Conservation (phyloP, 257 asterid genomes). For the Cinchona pubescens region DNA sequence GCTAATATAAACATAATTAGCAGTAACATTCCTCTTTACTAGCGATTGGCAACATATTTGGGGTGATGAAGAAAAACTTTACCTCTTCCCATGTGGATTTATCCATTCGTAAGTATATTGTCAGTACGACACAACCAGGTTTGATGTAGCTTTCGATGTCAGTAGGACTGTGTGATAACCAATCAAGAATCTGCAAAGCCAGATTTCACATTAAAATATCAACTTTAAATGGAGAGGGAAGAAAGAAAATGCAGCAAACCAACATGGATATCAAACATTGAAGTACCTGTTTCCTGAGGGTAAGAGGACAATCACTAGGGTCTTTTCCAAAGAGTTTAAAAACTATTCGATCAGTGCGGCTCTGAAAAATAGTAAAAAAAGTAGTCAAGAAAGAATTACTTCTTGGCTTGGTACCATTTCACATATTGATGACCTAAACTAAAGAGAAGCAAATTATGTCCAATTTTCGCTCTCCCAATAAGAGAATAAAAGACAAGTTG, state of each 20-base stretch:
- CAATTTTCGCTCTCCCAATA: neutral
- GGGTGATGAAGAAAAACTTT: constrained; percentile 16
- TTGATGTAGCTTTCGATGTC: constrained; percentile 92
- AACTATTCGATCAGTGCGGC: constrained; percentile 79
- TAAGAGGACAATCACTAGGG: constrained; percentile 70
- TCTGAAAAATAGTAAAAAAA: constrained; percentile 43
- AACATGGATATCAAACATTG: neutral
- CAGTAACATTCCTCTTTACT: neutral
- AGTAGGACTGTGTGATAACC: constrained; percentile 88
- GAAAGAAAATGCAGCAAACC: constrained; percentile 11
- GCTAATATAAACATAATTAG: neutral
- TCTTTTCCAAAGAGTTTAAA: constrained; percentile 83
- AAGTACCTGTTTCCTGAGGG: constrained; percentile 71
- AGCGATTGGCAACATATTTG: constrained; percentile 9
- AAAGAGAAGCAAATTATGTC: neutral
- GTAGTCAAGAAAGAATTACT: constrained; percentile 9
- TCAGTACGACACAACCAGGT: constrained; percentile 87
- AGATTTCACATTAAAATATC: constrained; percentile 6
- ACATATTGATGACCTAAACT: neutral
- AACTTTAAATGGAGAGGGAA: neutral
- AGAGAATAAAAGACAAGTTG: neutral
- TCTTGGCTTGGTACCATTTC: neutral
- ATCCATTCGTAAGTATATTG: constrained; percentile 79
- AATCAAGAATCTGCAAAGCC: constrained; percentile 75
- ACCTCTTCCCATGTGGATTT: constrained; percentile 79